Evolutionary conservation across 257 asterid species (phyloP), one percentile per base, ranked within the genome.

Genomic region (Coffea canephora): DNA sequence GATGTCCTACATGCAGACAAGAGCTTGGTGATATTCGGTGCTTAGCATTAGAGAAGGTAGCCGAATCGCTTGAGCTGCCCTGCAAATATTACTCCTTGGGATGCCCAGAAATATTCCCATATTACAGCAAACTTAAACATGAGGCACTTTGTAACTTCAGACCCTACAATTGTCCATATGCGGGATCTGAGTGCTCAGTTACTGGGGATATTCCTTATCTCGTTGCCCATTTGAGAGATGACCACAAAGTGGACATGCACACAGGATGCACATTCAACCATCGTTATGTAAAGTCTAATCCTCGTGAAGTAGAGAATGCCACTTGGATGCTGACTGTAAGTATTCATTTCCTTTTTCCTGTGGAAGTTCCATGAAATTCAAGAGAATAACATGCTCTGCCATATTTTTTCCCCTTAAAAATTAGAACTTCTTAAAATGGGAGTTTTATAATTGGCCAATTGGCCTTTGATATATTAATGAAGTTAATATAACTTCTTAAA

Each of bases 11-110:
- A 9, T 91, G 98, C 85, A 88, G 97, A 83, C 98, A 92, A 90
- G 98, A 93, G 82, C 98, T 92, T 5, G 98, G 98, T 34, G 98
- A 93, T 79, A 93, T 93, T 78, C 85, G 96, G 85, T 93, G 98
- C 89, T 89, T 93, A 83, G 97, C 98, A 18, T 84, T 93, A 79
- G 98, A 93, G 78, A 92, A 93, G 79, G 98, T 93, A 21, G 98
- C 98, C 0, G 98, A 93, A 84, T 89, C 97, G 1, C 90, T 92
- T 18, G 97, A 92, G 67, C 88, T 92, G 21, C 97, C 97, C 75
- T 93, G 98, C 97, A 93, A 86, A 84, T 89, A 83, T 87, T 85
- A 79, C 78, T 80, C 90, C 2, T 78, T 92, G 92, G 98, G 98
- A 76, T 93, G 98, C 77, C 88, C 88, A 1, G 98, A 91, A 77